Evolutionary conservation across 2,329 filamentous ascomycete genomes (phyloP), one percentile per base, ranked within the genome.

Genomic region (Escovopsis sp.): DNA sequence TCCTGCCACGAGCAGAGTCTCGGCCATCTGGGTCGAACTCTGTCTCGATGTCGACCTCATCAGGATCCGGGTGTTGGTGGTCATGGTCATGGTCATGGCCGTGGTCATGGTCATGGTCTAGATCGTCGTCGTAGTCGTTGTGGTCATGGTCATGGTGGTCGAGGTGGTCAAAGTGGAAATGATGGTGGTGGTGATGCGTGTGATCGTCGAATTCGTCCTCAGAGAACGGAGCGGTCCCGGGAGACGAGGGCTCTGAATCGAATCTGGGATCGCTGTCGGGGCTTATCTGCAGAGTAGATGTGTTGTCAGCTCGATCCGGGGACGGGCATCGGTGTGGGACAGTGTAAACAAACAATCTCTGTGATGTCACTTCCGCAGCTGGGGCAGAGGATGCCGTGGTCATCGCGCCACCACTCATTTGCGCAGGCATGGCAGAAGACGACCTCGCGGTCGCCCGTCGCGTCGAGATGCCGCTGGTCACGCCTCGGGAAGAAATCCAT

Each of bases 401-500:
- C 73, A 46, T 85, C 75, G 46, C 76, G 69, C 55, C 82, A 85
- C 86, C 87, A 96, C 59, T 94, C 82, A 48, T 82, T 65, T 41
- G 72, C 60, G 64, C 91, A 96, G 46, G 72, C 65, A 62, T 96
- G 86, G 62, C 91, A 98, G 60, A 74, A 93, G 43, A 95, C 80
- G 49, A 89, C 75, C 56, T 94, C 84, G 48, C 76, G 69, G 47
- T 63, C 64, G 5, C 59, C 53, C 19, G 60, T 63, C 48, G 69
- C 68, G 56, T 74, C 70, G 44, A 78, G 66, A 52, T 68, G 70
- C 36, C 52, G 51, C 30, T 52, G 51, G 37, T 38, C 39, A 23
- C 45, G 45, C 33, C 43, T 43, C 39, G 48, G 50, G 23, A 59
- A 63, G 47, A 15, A 15, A 15, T 57, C 57, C 64, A 66, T 66